Evolutionary conservation across 805 yeast genomes (phyloP), one percentile per base, ranked within the genome.

Genomic region (Ogataea pignaliae): DNA sequence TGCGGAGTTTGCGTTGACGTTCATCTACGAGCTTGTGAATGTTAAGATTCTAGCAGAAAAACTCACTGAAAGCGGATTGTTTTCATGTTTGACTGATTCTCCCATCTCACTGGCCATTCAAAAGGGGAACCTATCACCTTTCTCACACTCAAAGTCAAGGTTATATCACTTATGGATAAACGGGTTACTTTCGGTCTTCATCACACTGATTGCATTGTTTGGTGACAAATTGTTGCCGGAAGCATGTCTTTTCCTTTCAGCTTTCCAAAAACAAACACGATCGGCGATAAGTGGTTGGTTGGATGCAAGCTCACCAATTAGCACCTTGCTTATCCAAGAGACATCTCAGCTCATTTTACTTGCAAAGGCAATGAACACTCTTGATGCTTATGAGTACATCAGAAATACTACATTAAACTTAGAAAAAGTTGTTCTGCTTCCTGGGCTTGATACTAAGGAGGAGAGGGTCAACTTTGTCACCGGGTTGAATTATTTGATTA

Each of bases 111-210:
- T 71, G 21, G 71, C 72, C 2, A 78, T 90, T 34, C 88, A 83
- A 57, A 68, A 72, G 4, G 96, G 95, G 0, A 74, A 74, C 8
- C 63, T 87, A 2, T 67, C 71, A 12, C 74, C 85, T 2, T 71
- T 70, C 33, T 56, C 64, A 1, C 61, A 77, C 3, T 75, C 86
- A 0, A 75, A 76, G 39, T 44, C 59, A 1, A 52, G 53, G 37
- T 64, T 85, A 46, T 91, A 89, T 60, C 73, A 76, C 41, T 68
- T 86, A n/a, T 90, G 97, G 97, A 75, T 80, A n/a, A 80, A 83
- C 55, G 96, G 96, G 1, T 64, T 90, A 14, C 68, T 90, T 29
- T 81, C 93, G 0, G 76, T 87, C 5, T 66, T 85, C 16, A 65
- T 87, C 40, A 68, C 77, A 1, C 63, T 87, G 13, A 57, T 88